Evolutionary conservation across 2,329 filamentous ascomycete species (phyloP), one percentile per base, ranked within the genome.

Genomic region (Trichoderma sp.): DNA sequence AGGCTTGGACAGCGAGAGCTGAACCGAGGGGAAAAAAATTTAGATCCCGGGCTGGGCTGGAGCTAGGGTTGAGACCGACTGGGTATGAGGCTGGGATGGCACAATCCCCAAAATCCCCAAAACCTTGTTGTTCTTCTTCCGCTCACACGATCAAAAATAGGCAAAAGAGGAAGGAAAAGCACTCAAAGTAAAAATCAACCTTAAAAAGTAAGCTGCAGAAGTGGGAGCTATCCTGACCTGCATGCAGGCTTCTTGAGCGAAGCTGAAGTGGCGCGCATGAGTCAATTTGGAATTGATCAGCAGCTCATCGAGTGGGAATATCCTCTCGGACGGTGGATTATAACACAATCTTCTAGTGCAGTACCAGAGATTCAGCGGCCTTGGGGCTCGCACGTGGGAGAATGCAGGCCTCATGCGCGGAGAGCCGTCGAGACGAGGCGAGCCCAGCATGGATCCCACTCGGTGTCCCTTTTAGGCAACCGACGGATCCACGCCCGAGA

Each of bases 391-490:
- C 66, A 68, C 66, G 66, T 68, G 66, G 65, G 59, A 37, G 18
- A 30, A 58, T 51, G 66, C 66, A 68, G 52, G 59, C 66, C 66
- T 68, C 58, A 61, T 55, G 58, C 66, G 66, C n/a, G 49, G 54
- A 66, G 65, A 68, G 65, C 5, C 32, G 24, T 32, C 5, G 4
- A 18, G 39, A 16, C 46, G 13, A 59, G 51, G 61, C 24, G 51
- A 28, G 21, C 26, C 51, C 54, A 56, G 51, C 32, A 49, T 26
- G 46, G 59, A 26, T 49, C 59, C 51, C 39, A n/a, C 59, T 69
- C 67, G 67, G 67, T 69, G 67, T 69, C 67, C 61, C 43, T 49
- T 55, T 65, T 34, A 30, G 67, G 67, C 21, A 69, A 69, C 13
- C 28, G 28, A 66, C 26, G 59, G 60, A 2, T 49, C 49, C 54